A percentile compares a stretch with the other conserved stretches of the same genome.
Evolutionary conservation across 306 rosid genomes (phyloP).

Genomic region (Gillenia trifoliata): DNA sequence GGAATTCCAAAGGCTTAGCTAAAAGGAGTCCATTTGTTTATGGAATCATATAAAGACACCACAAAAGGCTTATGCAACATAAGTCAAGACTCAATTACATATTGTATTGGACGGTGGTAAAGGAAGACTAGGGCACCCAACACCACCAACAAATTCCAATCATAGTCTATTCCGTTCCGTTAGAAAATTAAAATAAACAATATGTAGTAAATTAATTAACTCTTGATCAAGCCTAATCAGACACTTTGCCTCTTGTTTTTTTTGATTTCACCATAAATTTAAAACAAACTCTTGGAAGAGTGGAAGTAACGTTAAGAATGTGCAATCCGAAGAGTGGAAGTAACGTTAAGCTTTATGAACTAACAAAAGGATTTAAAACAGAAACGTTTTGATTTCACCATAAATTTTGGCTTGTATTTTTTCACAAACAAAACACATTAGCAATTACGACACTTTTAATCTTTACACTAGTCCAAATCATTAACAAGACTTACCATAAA

Average conservation of each 20-base stretch:
- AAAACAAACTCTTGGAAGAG: neutral
- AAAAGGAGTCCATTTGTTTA: neutral
- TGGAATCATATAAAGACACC: neutral
- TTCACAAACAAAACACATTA: neutral
- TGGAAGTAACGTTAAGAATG: neutral
- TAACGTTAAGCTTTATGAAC: neutral
- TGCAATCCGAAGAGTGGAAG: neutral
- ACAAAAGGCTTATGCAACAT: neutral
- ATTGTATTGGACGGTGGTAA: neutral
- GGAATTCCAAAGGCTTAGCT: neutral
- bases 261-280: no score
- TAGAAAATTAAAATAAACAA: neutral
- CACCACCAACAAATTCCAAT: slow-evolving; percentile 2
- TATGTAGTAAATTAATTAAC: neutral
- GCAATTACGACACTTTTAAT: neutral
- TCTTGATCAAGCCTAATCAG: no score
- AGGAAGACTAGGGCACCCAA: neutral
- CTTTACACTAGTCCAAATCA: no score
- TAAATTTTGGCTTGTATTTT: neutral
- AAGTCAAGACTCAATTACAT: neutral
- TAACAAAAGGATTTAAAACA: neutral
- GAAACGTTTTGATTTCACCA: neutral
- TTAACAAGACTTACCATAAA: neutral
- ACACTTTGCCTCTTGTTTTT: no score
- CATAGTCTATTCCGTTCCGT: neutral